A percentile compares a stretch with the other conserved stretches of the same genome.
Evolutionary conservation across 345 rosid species (phyloP).

Genomic region (Linum trigynum): DNA sequence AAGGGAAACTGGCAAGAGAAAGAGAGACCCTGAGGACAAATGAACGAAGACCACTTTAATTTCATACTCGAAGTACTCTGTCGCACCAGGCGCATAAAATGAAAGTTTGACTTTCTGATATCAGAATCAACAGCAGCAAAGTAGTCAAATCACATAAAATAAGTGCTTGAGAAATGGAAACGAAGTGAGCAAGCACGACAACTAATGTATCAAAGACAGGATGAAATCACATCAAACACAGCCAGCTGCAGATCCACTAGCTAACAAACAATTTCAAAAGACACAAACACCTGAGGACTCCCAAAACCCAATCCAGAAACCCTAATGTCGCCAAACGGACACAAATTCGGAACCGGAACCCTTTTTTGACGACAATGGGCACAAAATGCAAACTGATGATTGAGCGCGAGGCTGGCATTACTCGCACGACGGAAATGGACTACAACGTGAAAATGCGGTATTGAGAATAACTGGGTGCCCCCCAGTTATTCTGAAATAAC

Average conservation of each 20-base stretch:
- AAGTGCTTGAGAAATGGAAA: slow-evolving; percentile 13
- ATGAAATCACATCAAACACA: slow-evolving; percentile 18
- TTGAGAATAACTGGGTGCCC: too few species aligned
- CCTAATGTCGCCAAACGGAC: slow-evolving; percentile 18
- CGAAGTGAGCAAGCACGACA: not conserved
- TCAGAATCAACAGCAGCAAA: slow-evolving; percentile 3
- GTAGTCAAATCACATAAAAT: not conserved
- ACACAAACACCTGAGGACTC: slow-evolving; percentile 22
- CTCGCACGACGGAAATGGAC: slow-evolving; percentile 9
- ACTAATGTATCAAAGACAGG: slow-evolving; percentile 9
- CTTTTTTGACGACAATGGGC: slow-evolving; percentile 12
- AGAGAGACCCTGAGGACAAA: not conserved
- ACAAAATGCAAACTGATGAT: slow-evolving; percentile 16
- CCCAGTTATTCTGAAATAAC: too few species aligned
- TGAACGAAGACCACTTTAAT: not conserved
- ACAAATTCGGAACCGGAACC: slow-evolving; percentile 18
- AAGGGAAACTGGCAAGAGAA: not conserved
- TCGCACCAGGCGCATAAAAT: not conserved
- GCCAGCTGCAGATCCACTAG: slow-evolving; percentile 49
- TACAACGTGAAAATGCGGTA: not conserved
- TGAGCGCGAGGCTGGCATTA: slow-evolving; percentile 20
- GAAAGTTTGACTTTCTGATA: not conserved
- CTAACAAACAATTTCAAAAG: slow-evolving; percentile 15
- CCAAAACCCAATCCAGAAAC: slow-evolving; percentile 26
- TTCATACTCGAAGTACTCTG: not conserved